Percentiles rank a stretch among this genome's conserved stretches.
phyloP scores from a whole-genome alignment of 1,284 basidiomycete genomes.

The Rugosomyces carneus region DNA sequence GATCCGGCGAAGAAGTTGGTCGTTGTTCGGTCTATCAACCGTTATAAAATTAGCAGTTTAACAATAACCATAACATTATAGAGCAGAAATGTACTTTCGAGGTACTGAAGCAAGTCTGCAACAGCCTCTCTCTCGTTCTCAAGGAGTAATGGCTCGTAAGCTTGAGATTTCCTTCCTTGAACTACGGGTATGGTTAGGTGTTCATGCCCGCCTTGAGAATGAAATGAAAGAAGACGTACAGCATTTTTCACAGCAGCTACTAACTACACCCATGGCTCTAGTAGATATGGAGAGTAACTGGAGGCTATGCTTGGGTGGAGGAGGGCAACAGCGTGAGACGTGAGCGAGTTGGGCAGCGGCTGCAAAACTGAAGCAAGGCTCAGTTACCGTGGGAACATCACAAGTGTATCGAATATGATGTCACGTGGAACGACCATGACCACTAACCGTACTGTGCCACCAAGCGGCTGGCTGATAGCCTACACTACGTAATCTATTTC shows the following conservation, averaged over 20 bases:
- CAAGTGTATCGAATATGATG: not conserved
- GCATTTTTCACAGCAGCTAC: conserved; percentile 75
- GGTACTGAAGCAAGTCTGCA: conserved; percentile 93
- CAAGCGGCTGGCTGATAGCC: conserved; percentile 1
- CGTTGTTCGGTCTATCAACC: conserved; percentile 75
- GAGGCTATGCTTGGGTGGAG: conserved; percentile 10
- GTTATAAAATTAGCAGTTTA: conserved; percentile 10
- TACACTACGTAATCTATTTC: not conserved
- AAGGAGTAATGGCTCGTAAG: conserved; percentile 89
- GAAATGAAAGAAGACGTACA: conserved; percentile 47
- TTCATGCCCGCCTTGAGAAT: conserved; percentile 10
- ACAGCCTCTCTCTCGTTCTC: conserved; percentile 99
- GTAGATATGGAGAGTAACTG: conserved; percentile 9
- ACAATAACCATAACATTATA: not conserved
- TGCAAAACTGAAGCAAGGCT: conserved; percentile 17
- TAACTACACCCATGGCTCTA: conserved; percentile 44
- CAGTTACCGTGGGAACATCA: conserved; percentile 15
- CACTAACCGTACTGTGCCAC: too few species aligned
- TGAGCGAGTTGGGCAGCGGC: conserved; percentile 14
- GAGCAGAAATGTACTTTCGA: conserved; percentile 73
- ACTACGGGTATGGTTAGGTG: conserved; percentile 36
- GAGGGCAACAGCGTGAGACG: conserved; percentile 15
- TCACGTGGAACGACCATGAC: conserved; percentile 5
- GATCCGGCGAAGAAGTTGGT: conserved; percentile 96
- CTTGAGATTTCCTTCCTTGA: conserved; percentile 72